phyloP scores from a whole-genome alignment of 208 protist species.

The Novymonas esmeraldas region DNA sequence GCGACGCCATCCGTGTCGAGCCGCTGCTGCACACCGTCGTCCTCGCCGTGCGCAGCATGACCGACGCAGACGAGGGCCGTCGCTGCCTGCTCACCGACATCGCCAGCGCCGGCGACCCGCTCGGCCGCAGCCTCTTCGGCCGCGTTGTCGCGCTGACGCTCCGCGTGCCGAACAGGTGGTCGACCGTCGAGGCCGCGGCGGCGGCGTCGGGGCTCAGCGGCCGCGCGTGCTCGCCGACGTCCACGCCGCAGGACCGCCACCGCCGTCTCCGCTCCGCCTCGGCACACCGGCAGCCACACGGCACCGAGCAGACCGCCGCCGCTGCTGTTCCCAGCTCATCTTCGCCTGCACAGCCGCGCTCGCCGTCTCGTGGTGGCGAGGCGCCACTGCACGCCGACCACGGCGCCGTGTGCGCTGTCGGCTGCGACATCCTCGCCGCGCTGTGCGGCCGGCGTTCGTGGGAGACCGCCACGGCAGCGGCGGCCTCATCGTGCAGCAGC shows the following conservation, averaged over 20 bases:
- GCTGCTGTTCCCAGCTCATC: neutral
- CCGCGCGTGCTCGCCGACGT: conserved; percentile 2
- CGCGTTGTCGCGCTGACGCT: conserved; percentile 64
- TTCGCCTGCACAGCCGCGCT: neutral
- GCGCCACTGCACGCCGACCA: neutral
- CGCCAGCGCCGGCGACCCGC: conserved; percentile 43
- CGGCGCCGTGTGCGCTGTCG: conserved; percentile 9
- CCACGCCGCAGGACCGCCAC: conserved; percentile 7
- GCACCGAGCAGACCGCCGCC: neutral
- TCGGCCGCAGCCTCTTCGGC: conserved; percentile 69
- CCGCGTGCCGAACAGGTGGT: conserved; percentile 30
- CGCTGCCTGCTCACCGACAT: conserved; percentile 68
- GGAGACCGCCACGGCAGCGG: neutral
- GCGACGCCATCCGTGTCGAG: conserved; percentile 38
- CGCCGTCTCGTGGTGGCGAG: neutral
- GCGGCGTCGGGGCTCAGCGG: neutral
- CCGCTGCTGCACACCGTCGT: conserved; percentile 36
- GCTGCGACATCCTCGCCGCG: conserved; percentile 22
- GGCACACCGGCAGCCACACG: neutral
- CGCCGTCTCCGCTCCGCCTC: neutral
- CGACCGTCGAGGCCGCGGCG: neutral
- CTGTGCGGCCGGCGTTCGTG: conserved; percentile 3
- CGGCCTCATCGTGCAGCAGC: neutral
- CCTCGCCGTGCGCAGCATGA: conserved; percentile 34
- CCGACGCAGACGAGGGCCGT: conserved; percentile 48